Conservation (phyloP, 805 yeast species). For the Candida taoyuanica region DNA sequence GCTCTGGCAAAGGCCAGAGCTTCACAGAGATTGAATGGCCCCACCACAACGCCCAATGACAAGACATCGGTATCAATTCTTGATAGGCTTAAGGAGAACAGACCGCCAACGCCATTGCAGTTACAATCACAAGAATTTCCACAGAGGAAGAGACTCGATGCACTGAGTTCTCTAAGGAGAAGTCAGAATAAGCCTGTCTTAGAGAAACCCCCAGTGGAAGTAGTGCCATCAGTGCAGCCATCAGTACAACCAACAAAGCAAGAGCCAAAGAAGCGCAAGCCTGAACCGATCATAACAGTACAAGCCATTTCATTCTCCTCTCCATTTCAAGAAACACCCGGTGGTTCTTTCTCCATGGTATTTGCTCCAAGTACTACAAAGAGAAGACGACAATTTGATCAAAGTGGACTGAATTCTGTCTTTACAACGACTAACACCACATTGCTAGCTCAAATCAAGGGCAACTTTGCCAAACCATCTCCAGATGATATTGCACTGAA, state of each 20-base stretch:
- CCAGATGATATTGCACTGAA: slow-evolving; percentile 72
- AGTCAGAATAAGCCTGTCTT: too few relatives aligned
- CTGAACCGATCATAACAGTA: slow-evolving; percentile 1
- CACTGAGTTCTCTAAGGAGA: too few relatives aligned
- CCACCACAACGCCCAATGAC: background rate
- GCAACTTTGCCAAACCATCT: slow-evolving; percentile 63
- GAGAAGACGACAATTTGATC: slow-evolving; percentile 25
- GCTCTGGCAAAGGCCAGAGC: slow-evolving; percentile 24
- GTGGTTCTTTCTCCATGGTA: slow-evolving; percentile 2
- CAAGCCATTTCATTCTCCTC: slow-evolving; percentile 3
- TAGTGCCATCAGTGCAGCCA: background rate
- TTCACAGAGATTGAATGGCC: slow-evolving; percentile 7
- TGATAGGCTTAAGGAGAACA: slow-evolving; percentile 17
- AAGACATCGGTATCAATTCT: slow-evolving; percentile 20
- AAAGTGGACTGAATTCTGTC: slow-evolving; percentile 27
- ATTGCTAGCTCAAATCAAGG: slow-evolving; percentile 35
- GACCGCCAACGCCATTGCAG: background rate
- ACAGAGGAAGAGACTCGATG: background rate
- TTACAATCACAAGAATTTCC: too few relatives aligned
- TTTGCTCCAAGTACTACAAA: slow-evolving; percentile 2
- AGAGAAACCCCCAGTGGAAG: slow-evolving; percentile 1
- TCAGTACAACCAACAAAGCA: slow-evolving; percentile 1
- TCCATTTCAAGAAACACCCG: slow-evolving; percentile 1
- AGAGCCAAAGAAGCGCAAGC: slow-evolving; percentile 4
- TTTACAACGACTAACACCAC: slow-evolving; percentile 35